phyloP scores from a whole-genome alignment of 1,139 yeast genomes.

The Zygotorulaspora mrakii region DNA sequence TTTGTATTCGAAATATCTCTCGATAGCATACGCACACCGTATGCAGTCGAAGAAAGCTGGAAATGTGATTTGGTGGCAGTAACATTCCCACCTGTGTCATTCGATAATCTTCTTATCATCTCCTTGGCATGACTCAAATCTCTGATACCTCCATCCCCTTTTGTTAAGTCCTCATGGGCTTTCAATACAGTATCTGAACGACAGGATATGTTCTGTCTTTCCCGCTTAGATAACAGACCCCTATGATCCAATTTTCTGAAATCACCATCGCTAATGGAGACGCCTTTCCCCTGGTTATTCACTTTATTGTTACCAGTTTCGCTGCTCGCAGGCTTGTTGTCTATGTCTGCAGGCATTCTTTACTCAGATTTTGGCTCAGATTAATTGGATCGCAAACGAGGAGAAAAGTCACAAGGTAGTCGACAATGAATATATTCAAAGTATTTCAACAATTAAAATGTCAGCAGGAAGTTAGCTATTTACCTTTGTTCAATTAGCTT shows the following conservation, averaged over 20 bases:
- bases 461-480: too few species aligned
- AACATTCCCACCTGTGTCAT: slow-evolving; percentile 36
- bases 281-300: not conserved
- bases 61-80: slow-evolving; percentile 52
- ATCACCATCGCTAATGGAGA: not conserved
- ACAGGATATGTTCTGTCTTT: slow-evolving; percentile 5
- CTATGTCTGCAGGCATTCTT: not conserved
- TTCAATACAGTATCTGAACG: slow-evolving; percentile 13
- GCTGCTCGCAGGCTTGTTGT: not conserved
- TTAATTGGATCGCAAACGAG: too few species aligned
- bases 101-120: slow-evolving; percentile 14
- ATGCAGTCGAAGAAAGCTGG: slow-evolving; percentile 77
- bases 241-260: not conserved
- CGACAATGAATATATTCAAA: too few species aligned
- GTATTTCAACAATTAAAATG: too few species aligned
- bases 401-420: too few species aligned
- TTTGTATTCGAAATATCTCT: slow-evolving; percentile 71
- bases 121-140: slow-evolving; percentile 15
- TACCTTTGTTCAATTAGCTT: too few species aligned
- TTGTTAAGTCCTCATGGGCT: slow-evolving; percentile 4
- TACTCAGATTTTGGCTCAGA: too few species aligned
- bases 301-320: slow-evolving; percentile 5
- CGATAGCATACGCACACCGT: slow-evolving; percentile 77
- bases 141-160: slow-evolving; percentile 10
- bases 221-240: slow-evolving; percentile 2